A percentile compares a stretch with the other conserved stretches of the same genome.
phyloP scores from a whole-genome alignment of 2,329 filamentous ascomycete species.

The Xylariaceae sp. region DNA sequence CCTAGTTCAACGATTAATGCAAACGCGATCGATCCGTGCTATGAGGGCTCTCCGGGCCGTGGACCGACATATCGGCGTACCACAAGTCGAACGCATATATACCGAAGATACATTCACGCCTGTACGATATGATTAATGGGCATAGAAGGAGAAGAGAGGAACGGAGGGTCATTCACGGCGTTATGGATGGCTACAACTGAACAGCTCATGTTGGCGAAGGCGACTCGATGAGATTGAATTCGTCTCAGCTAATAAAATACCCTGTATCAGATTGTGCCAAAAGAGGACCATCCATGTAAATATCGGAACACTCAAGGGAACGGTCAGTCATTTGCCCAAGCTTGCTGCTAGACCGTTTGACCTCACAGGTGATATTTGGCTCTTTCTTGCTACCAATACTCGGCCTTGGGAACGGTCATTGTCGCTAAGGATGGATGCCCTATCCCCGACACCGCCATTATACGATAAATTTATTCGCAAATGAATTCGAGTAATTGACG shows the following conservation, averaged over 20 bases:
- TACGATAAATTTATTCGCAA: too few relatives aligned
- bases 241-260: background rate
- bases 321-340: background rate
- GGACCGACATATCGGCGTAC: background rate
- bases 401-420: background rate
- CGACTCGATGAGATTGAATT: background rate
- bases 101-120: background rate
- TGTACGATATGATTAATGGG: conserved; percentile 7
- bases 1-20: background rate
- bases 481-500: too few relatives aligned
- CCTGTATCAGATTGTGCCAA: conserved; percentile 9
- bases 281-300: conserved; percentile 7
- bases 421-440: too few relatives aligned
- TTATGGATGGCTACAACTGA: conserved; percentile 3
- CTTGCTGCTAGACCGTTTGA: background rate
- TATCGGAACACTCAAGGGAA: conserved; percentile 5
- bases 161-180: conserved; percentile 2
- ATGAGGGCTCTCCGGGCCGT: background rate
- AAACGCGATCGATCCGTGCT: background rate
- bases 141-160: background rate
- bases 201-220: background rate
- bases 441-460: too few relatives aligned
- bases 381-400: background rate
- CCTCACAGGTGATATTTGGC: background rate
- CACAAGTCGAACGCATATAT: background rate